Conservation (phyloP, 2,329 filamentous ascomycete species). For the Phoma herbarum region DNA sequence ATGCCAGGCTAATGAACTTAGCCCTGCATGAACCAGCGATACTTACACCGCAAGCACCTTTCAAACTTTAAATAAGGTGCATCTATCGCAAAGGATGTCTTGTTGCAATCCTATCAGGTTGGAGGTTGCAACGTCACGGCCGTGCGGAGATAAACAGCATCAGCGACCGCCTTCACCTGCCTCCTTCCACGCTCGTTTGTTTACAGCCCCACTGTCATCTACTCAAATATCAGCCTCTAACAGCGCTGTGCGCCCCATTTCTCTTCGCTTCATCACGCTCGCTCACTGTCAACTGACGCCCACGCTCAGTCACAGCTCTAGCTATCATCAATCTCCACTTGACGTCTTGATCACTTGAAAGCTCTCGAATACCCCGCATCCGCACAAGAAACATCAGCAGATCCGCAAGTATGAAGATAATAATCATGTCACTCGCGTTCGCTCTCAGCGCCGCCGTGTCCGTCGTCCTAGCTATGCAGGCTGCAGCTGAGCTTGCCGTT, state of each 20-base stretch:
- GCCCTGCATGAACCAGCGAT: background rate
- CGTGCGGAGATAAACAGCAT: background rate
- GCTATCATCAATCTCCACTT: background rate
- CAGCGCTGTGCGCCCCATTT: background rate
- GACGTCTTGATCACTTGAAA: background rate
- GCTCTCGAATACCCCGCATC: background rate
- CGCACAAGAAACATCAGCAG: background rate
- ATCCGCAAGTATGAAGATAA: constrained; percentile 4
- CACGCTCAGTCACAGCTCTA: constrained; percentile 2
- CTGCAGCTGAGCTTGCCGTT: background rate
- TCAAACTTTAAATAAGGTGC: background rate
- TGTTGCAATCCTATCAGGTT: background rate
- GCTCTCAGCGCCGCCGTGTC: background rate
- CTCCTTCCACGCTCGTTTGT: constrained; percentile 3
- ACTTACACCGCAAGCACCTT: background rate
- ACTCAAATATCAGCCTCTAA: background rate
- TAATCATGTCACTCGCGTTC: constrained; percentile 1
- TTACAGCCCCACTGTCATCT: background rate
- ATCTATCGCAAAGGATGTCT: background rate
- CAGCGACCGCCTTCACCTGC: constrained; percentile 10
- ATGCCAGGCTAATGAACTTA: background rate
- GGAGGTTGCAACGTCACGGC: background rate
- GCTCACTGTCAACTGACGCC: constrained; percentile 3
- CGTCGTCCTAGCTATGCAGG: constrained; percentile 1
- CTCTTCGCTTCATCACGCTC: background rate